Evolutionary conservation across 768 basidiomycete genomes (phyloP), one percentile per base, ranked within the genome.

Genomic region (Lepiota subincarnata): DNA sequence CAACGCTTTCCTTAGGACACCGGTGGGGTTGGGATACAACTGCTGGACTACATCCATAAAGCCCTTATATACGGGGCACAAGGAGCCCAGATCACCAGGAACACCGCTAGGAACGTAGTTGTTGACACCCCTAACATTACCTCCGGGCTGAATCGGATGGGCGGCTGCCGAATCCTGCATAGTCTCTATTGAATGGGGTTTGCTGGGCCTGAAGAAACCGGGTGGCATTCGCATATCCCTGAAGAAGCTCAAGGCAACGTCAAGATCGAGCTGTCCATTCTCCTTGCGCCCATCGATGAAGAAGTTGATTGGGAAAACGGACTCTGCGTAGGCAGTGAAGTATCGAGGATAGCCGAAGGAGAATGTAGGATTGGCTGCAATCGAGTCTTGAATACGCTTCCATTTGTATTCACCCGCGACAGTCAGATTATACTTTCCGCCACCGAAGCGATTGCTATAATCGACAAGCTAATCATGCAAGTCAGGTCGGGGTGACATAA

Each of bases 351-450:
- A 55, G 28, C 55, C 28, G 38, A 61, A 58, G 22, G 51, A 46
- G 37, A 61, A 61, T 6, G 56, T 36, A 0, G 62, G 62, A 49
- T 63, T 63, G 22, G 57, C 57, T 2, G 60, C 55, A 18, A 61
- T 60, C 1, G 62, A 63, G n/a, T 63, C 59, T 26, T 55, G 58
- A 20, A 61, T 63, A 28, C 58, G 60, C 12, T 57, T 43, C 13
- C 40, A 53, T 14, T 60, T 22, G 34, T 58, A 54, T 22, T 61
- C 62, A 2, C 48, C 46, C 11, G 62, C 60, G 11, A 57, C 60
- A n/a, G 62, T 55, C n/a, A 55, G 38, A 42, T 63, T 60, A 39
- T 61, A 63, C 16, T 60, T 60, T n/a, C 62, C 62, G 18, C 42
- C 59, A 2, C 62, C 62, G 51, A 48, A 60, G 14, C 45, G 28